These are phyloP conservation scores for Warburgia ugandensis DNA, from an alignment of 164 flowering plant species.

Conservation along the genomic window DNA sequence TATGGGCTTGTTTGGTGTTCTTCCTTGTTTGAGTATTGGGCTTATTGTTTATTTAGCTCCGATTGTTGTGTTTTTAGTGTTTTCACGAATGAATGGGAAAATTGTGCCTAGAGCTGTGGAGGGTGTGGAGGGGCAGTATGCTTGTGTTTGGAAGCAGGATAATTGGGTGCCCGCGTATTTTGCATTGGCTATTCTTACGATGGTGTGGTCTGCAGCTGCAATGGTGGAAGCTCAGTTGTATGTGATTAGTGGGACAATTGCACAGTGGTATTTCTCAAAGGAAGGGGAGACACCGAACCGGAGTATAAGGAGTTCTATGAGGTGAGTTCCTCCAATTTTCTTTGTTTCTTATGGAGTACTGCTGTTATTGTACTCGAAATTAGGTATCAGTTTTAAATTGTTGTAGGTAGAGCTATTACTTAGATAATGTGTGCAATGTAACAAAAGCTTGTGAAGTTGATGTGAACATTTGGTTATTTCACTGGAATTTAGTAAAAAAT, in stretches of 20 bases:
- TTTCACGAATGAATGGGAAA: conserved; percentile 67
- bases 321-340: conserved; percentile 32
- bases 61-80: conserved; percentile 77
- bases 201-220: conserved; percentile 72
- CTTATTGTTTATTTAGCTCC: conserved; percentile 61
- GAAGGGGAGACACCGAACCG: conserved; percentile 44
- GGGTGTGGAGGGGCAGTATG: conserved; percentile 34
- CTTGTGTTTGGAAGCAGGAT: conserved; percentile 86
- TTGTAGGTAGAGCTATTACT: too few species aligned
- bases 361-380: too few species aligned
- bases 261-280: conserved; percentile 92
- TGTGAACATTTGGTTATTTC: too few species aligned
- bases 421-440: too few species aligned
- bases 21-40: conserved; percentile 57
- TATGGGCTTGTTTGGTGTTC: conserved; percentile 56
- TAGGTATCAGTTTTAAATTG: too few species aligned
- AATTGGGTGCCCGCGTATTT: conserved; percentile 93
- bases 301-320: conserved; percentile 67
- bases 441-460: too few species aligned
- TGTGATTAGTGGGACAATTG: conserved; percentile 25
- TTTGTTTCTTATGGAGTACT: conserved; percentile 1
- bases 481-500: too few species aligned
- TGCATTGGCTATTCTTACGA: conserved; percentile 74
- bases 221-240: conserved; percentile 53
- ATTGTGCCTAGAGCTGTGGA: conserved; percentile 41